Percentiles rank a stretch among this genome's conserved stretches.
Evolutionary conservation across 1,139 yeast species (phyloP).

Genomic region (Geotrichum restrictum): DNA sequence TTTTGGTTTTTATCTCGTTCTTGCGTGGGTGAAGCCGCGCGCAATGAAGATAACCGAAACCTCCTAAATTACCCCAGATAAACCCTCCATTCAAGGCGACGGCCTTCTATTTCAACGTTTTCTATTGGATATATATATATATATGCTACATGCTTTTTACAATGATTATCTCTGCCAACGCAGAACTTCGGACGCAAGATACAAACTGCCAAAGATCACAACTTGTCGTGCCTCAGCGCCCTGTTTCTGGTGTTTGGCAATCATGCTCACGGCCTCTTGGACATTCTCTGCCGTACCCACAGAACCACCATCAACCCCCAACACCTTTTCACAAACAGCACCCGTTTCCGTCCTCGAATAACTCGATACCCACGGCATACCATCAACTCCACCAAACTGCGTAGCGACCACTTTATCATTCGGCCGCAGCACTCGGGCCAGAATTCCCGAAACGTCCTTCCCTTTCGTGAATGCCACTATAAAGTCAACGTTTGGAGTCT

Average conservation of each 20-base stretch:
- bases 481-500: constrained; percentile 49
- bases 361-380: constrained; percentile 88
- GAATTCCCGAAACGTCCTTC: constrained; percentile 53
- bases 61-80: too few species aligned
- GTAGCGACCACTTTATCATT: constrained; percentile 61
- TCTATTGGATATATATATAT: neutral
- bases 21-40: too few species aligned
- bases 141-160: too few species aligned
- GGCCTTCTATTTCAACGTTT: too few species aligned
- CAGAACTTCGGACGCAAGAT: constrained; percentile 16
- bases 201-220: constrained; percentile 19
- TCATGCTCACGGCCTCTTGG: neutral
- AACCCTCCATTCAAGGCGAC: too few species aligned
- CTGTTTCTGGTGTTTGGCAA: neutral
- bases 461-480: constrained; percentile 75
- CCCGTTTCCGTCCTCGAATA: constrained; percentile 44
- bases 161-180: constrained; percentile 16
- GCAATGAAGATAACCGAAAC: too few species aligned
- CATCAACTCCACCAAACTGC: constrained; percentile 63
- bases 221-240: neutral
- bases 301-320: neutral
- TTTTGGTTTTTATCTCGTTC: neutral
- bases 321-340: constrained; percentile 22
- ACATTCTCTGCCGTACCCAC: neutral
- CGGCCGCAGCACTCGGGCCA: constrained; percentile 49